Evolutionary conservation across 140 eudicot species (phyloP).

Genomic region (Flaveria floridana): DNA sequence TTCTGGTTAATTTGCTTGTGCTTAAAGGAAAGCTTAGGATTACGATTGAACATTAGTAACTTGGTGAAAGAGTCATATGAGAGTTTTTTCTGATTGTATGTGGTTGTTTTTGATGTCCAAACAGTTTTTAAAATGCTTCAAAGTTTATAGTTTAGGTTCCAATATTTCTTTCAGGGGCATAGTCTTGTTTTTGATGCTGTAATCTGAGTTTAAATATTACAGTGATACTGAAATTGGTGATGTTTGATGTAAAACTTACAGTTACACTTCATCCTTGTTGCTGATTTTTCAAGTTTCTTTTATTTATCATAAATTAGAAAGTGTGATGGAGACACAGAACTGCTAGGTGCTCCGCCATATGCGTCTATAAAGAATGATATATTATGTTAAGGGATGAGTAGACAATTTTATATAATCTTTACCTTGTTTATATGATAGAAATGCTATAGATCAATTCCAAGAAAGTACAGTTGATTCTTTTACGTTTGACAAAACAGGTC

Average conservation of each 20-base stretch:
- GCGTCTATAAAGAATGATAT: neutral
- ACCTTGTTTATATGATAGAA: slow-evolving; percentile 15
- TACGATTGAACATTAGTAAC: neutral
- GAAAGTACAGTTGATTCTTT: neutral
- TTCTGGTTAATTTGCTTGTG: neutral
- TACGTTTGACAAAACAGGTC: slow-evolving; percentile 48
- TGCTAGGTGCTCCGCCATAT: slow-evolving; percentile 5
- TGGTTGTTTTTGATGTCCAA: neutral
- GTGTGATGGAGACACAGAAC: neutral
- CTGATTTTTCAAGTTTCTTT: neutral
- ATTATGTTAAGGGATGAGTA: neutral
- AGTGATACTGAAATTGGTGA: neutral
- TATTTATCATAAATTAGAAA: neutral
- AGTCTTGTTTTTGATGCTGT: neutral
- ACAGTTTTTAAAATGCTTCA: neutral
- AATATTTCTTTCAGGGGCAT: neutral
- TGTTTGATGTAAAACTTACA: neutral
- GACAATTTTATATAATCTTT: neutral
- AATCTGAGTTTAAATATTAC: neutral
- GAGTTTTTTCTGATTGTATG: neutral
- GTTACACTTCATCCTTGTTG: neutral
- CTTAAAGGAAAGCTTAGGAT: neutral
- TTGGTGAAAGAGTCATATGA: neutral
- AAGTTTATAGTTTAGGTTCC: neutral
- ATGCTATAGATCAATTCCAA: slow-evolving; percentile 2